A percentile compares a stretch with the other conserved stretches of the same genome.
phyloP scores from a whole-genome alignment of 352 stramenopile species.

The Phytophthora palmivora region DNA sequence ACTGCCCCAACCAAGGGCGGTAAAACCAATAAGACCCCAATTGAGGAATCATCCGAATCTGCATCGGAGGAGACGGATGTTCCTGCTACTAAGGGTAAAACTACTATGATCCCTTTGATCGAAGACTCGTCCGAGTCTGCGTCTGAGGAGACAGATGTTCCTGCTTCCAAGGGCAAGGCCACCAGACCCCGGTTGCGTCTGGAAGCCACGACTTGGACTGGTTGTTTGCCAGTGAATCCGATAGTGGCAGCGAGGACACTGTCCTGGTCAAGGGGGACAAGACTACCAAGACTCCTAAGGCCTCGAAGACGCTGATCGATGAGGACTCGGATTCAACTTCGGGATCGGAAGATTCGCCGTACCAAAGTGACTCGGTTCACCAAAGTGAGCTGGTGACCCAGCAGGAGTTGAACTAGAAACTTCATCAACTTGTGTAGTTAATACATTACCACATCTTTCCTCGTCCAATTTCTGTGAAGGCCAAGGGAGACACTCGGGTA shows the following conservation, averaged over 20 bases:
- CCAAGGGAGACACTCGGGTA: too few relatives aligned
- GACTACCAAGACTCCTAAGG: constrained; percentile 10
- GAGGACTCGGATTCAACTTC: constrained; percentile 16
- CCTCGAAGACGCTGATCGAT: constrained; percentile 7
- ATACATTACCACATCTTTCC: too few relatives aligned
- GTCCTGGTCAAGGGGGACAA: not conserved
- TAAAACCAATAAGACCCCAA: constrained; percentile 4
- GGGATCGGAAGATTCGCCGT: constrained; percentile 7
- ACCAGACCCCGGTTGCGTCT: constrained; percentile 1
- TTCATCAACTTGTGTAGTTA: too few relatives aligned
- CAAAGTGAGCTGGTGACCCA: constrained; percentile 9
- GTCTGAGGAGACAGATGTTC: too few relatives aligned
- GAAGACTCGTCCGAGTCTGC: too few relatives aligned
- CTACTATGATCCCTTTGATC: too few relatives aligned
- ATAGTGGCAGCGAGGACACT: constrained; percentile 2
- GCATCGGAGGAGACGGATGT: constrained; percentile 2
- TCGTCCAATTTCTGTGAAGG: too few relatives aligned
- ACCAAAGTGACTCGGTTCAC: constrained; percentile 9
- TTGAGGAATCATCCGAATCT: constrained; percentile 6
- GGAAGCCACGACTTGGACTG: constrained; percentile 4
- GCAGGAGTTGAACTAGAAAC: constrained; percentile 1
- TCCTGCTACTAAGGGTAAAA: not conserved
- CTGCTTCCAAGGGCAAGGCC: too few relatives aligned
- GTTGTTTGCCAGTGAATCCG: constrained; percentile 8
- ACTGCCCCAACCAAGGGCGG: not conserved